These are phyloP conservation scores for Wilhelminamyces savonicus DNA, from an alignment of 805 yeast genomes.

Conservation along the genomic window DNA sequence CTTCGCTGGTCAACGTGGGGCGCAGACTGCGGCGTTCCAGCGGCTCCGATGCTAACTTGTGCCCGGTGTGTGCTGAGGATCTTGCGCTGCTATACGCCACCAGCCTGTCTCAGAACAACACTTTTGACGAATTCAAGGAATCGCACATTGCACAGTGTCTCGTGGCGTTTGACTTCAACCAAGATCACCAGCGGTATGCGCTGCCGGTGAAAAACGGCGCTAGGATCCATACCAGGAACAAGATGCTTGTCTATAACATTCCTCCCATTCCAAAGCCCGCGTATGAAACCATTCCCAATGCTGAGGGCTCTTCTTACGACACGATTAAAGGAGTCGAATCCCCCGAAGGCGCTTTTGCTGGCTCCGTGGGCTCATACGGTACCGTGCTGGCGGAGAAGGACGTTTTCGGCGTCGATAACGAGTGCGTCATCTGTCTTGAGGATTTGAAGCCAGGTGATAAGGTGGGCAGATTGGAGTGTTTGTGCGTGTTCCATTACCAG, in stretches of 20 bases:
- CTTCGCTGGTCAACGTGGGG: conserved; percentile 12
- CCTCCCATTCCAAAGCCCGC: conserved; percentile 41
- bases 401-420: conserved; percentile 51
- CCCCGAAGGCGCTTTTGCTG: too few relatives aligned
- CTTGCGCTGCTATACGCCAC: conserved; percentile 16
- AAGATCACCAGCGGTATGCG: conserved; percentile 42
- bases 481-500: conserved; percentile 87
- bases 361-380: too few relatives aligned
- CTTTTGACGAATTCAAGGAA: conserved; percentile 42
- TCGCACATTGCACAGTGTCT: conserved; percentile 70
- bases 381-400: too few relatives aligned
- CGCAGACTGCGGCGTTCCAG: conserved; percentile 5
- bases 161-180: conserved; percentile 60
- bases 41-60: conserved; percentile 26
- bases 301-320: conserved; percentile 11
- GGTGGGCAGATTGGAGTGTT: conserved; percentile 88
- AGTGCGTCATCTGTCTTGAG: conserved; percentile 93
- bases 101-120: conserved; percentile 5
- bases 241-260: conserved; percentile 78
- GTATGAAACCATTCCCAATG: conserved; percentile 22
- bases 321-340: too few relatives aligned
- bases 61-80: conserved; percentile 37
- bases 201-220: conserved; percentile 16
- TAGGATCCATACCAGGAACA: conserved; percentile 41
- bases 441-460: conserved; percentile 80